These are phyloP conservation scores for Blepharisma japonicum DNA, from an alignment of 73 alveolate species.

Conservation along the genomic window DNA sequence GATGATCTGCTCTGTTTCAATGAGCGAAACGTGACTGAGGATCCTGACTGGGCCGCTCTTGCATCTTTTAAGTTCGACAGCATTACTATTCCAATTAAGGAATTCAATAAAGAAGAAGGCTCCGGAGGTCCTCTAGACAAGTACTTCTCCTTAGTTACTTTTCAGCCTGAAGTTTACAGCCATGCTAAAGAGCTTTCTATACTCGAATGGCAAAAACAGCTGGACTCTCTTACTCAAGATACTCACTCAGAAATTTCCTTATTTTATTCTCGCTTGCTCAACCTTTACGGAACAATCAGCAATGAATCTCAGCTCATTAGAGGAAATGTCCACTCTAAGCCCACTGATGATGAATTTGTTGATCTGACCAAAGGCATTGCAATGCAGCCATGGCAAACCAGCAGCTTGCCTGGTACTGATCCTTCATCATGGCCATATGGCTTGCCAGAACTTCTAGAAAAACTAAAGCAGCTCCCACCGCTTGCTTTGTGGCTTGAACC, in stretches of 20 bases:
- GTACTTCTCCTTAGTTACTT: slow-evolving; percentile 1
- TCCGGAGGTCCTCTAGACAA: slow-evolving; percentile 20
- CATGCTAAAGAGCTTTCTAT: not conserved
- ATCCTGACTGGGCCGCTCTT: slow-evolving; percentile 18
- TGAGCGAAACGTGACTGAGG: slow-evolving; percentile 26
- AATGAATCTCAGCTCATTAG: slow-evolving; percentile 20
- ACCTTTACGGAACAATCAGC: not conserved
- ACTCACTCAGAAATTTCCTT: not conserved
- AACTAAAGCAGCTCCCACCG: slow-evolving; percentile 43
- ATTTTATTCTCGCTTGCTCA: not conserved
- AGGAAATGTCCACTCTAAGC: slow-evolving; percentile 22
- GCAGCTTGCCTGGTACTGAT: slow-evolving; percentile 60
- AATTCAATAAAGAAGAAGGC: not conserved
- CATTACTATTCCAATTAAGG: not conserved
- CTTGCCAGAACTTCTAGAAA: slow-evolving; percentile 41
- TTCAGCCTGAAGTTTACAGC: not conserved
- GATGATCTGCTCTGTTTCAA: slow-evolving; percentile 3
- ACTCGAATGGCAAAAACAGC: slow-evolving; percentile 20
- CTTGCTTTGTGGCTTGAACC: slow-evolving; percentile 57
- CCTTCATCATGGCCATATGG: slow-evolving; percentile 43
- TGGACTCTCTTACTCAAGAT: not conserved
- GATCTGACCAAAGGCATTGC: slow-evolving; percentile 43
- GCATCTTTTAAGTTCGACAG: slow-evolving; percentile 6
- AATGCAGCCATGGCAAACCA: slow-evolving; percentile 60
- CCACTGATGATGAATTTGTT: slow-evolving; percentile 14